Evolutionary conservation across 2,329 filamentous ascomycete genomes (phyloP).

Genomic region (Orbilia ellipsospora): DNA sequence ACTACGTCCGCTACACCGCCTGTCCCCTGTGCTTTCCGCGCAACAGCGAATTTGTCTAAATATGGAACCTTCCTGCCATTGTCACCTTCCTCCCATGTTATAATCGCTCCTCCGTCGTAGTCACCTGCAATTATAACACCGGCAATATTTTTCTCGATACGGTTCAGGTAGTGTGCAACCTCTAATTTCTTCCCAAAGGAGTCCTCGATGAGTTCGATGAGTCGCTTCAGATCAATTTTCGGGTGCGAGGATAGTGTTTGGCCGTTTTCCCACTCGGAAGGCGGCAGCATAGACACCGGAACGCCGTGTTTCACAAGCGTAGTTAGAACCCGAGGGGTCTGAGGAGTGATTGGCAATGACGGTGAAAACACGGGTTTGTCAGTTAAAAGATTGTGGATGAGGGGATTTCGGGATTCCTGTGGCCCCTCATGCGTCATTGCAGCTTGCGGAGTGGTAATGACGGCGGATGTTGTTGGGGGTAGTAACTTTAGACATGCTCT

Average conservation of each 20-base stretch:
- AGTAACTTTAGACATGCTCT: constrained; percentile 78
- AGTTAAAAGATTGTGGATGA: constrained; percentile 95
- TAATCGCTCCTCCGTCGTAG: constrained; percentile 93
- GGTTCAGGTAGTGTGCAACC: constrained; percentile 80
- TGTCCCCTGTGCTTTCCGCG: constrained; percentile 86
- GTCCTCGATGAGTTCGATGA: constrained; percentile 90
- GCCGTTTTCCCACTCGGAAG: constrained; percentile 63
- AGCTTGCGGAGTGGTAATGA: constrained; percentile 87
- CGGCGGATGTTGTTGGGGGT: constrained; percentile 83
- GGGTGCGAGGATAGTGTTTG: constrained; percentile 72
- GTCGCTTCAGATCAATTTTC: constrained; percentile 81
- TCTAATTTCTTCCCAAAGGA: constrained; percentile 89
- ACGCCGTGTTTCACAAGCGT: constrained; percentile 93
- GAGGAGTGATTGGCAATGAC: constrained; percentile 75
- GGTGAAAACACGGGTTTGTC: constrained; percentile 94
- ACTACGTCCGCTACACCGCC: constrained; percentile 95
- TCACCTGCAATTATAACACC: constrained; percentile 94
- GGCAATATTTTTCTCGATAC: constrained; percentile 83
- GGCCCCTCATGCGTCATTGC: constrained; percentile 68
- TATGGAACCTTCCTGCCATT: constrained; percentile 83
- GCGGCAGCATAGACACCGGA: constrained; percentile 84
- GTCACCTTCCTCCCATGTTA: constrained; percentile 84
- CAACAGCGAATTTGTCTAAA: constrained; percentile 95
- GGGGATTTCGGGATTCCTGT: constrained; percentile 72
- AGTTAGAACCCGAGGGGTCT: constrained; percentile 67